Base-by-base conservation (phyloP, 2,329 filamentous ascomycete species). In the Pseudogymnoascus sp. region DNA sequence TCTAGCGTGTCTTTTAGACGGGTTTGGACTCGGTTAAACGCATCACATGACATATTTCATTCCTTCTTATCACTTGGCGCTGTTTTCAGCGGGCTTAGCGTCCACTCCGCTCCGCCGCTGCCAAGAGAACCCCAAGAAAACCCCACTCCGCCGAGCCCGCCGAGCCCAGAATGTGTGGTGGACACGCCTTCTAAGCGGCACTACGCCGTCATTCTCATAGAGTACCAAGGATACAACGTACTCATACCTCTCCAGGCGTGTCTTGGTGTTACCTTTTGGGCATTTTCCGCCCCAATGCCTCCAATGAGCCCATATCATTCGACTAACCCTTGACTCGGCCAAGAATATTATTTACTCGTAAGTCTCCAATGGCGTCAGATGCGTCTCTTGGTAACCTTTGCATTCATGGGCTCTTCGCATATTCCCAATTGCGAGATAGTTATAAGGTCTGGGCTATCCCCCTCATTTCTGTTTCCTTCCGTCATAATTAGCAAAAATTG, bases 331-430 rank as follows among this genome's bases (percentile, higher is more conserved):
- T 53, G 47, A 31, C 31, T 53, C 26, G 9, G 47, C 47, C 47
- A 53, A 53, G 47, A 53, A 53, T 53, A 53, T 53, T 31, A 53
- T 53, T 53, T 53, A 53, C 26, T 53, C 47, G 47, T 31, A 53
- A 53, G 47, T 53, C 47, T 8, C 47, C 47, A 19, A 53, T 53
- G 23, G 47, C 47, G 47, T 53, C 47, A 53, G 47, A 53, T 53
- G 47, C 47, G n/a, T 31, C 47, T 31, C 47, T 53, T 53, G 47
- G 47, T 53, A 53, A 31, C n/a, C 26, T 53, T 53, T 53, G 47
- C 19, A 53, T 53, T 9, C 15, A 19, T 53, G 23, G 47, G 4
- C n/a, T 53, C 26, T 31, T 19, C 26, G 19, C 26, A 53, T 31
- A 53, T 53, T 31, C 47, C 47, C 47, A 53, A 53, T 53, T 17